Evolutionary conservation across 495 filamentous ascomycete genomes (phyloP).

Genomic region (Hypoxylon intermedium): DNA sequence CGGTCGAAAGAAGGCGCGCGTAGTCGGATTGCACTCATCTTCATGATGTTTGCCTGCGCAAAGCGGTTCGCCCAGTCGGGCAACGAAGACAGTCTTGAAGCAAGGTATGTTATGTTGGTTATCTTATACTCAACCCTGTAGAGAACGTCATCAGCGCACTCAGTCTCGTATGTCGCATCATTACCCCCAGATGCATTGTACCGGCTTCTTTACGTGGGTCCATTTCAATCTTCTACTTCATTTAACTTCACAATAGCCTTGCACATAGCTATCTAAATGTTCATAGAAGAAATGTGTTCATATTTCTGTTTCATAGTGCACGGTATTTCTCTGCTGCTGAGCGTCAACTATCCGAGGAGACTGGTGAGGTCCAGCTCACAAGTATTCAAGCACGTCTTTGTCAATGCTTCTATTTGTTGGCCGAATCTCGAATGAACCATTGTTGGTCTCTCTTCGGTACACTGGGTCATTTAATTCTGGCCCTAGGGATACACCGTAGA

Average conservation of each 20-base stretch:
- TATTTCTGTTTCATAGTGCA: constrained; percentile 27
- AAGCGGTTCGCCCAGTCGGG: constrained; percentile 8
- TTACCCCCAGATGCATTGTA: too few relatives aligned
- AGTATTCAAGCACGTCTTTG: constrained; percentile 49
- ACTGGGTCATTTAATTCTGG: constrained; percentile 42
- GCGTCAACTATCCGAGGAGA: constrained; percentile 44
- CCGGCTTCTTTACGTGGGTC: too few relatives aligned
- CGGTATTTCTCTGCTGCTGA: constrained; percentile 47
- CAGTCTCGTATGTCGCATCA: too few relatives aligned
- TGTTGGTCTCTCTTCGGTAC: constrained; percentile 52
- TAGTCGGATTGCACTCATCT: constrained; percentile 37
- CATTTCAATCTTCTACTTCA: too few relatives aligned
- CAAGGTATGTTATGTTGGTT: neutral
- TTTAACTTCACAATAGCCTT: too few relatives aligned
- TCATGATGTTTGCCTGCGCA: constrained; percentile 43
- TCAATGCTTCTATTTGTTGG: constrained; percentile 50
- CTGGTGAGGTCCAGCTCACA: constrained; percentile 40
- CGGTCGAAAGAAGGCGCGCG: constrained; percentile 26
- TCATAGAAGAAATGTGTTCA: neutral
- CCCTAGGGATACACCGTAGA: constrained; percentile 40
- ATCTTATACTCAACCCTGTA: too few relatives aligned
- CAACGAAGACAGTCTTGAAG: neutral
- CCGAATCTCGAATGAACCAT: constrained; percentile 48
- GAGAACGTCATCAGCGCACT: too few relatives aligned
- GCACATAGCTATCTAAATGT: too few relatives aligned